Evolutionary conservation across 1,284 basidiomycete genomes (phyloP), one percentile per base, ranked within the genome.

Genomic region (Ceratobasidium sp.): DNA sequence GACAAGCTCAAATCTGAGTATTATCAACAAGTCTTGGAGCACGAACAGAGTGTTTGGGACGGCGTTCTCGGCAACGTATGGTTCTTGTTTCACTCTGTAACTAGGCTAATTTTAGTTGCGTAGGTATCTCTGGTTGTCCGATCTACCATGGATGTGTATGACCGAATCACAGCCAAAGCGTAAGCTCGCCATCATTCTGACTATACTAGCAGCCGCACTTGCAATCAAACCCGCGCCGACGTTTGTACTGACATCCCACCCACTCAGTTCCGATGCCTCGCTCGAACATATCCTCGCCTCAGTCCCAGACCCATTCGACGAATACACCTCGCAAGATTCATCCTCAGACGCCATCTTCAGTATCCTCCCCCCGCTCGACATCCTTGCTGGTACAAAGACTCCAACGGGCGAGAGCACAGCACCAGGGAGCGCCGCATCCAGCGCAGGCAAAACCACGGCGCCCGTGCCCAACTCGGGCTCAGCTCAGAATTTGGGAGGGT

Each of bases 31-130:
- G 95, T 97, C 71, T 84, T 96, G 69, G 93, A 95, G 74, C 94
- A 95, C 77, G 96, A 98, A 83, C 94, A 97, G 79, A 91, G 96
- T 83, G 90, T 94, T 6, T 98, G 96, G 96, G 89, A 95, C 78
- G 89, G 90, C 16, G 93, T 98, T 13, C 89, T 96, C 79, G 88
- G 86, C 77, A 95, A 95, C 84, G 91, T 92, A 76, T 76, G 84
- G 77, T 81, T 81, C 63, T 75, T 54, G 74, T 61, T 46, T 37
- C 9, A 16, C 4, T 34, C 19, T 6, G 31, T 34, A 59, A 14
- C 22, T 7, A 53, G 24, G 51, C 16, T 53, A 27, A 14, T 46
- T 48, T 11, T 34, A 34, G 43, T 58, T 19, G 74, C 66, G 27
- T 74, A 91, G 90, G 85, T 90, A 63, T 92, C 89, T 79, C 82